Evolutionary conservation across 2,329 filamentous ascomycete species (phyloP).

Genomic region (Pseudocercospora ulei): DNA sequence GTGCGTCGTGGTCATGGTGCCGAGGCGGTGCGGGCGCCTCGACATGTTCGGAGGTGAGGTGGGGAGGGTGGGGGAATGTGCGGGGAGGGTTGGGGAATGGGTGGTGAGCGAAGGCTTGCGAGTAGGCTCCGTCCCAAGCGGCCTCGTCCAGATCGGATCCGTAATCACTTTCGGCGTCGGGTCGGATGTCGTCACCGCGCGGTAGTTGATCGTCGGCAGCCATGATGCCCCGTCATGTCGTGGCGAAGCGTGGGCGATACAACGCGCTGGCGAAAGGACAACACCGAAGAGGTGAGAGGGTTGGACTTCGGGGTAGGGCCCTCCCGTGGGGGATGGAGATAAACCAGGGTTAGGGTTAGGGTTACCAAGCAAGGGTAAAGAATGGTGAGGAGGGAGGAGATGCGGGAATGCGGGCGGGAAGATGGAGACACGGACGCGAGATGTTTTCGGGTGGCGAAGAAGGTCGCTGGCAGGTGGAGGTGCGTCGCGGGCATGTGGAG

Average conservation of each 20-base stretch:
- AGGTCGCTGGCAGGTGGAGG: no score
- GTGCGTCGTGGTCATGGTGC: conserved; percentile 21
- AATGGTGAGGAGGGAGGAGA: no score
- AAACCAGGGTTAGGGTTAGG: no score
- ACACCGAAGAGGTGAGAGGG: not conserved
- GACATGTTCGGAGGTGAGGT: conserved; percentile 14
- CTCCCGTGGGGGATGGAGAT: no score
- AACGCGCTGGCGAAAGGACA: no score
- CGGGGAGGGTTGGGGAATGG: not conserved
- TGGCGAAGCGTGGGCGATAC: no score
- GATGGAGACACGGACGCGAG: no score
- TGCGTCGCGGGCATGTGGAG: no score
- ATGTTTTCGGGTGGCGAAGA: no score
- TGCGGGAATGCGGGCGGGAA: no score
- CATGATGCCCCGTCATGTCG: conserved; percentile 14
- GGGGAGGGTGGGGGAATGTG: conserved; percentile 23
- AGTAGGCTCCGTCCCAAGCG: conserved; percentile 45
- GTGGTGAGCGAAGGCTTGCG: conserved; percentile 36
- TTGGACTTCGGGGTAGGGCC: conserved; percentile 6
- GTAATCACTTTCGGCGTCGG: conserved; percentile 47
- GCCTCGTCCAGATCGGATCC: conserved; percentile 55
- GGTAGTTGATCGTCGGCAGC: conserved; percentile 1
- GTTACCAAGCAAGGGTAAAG: no score
- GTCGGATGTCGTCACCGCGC: conserved; percentile 12
- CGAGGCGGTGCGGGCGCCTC: conserved; percentile 21